Percentiles rank a stretch among this genome's conserved stretches.
Conservation (phyloP, 2,329 filamentous ascomycete genomes). For the Alternaria sp. region DNA sequence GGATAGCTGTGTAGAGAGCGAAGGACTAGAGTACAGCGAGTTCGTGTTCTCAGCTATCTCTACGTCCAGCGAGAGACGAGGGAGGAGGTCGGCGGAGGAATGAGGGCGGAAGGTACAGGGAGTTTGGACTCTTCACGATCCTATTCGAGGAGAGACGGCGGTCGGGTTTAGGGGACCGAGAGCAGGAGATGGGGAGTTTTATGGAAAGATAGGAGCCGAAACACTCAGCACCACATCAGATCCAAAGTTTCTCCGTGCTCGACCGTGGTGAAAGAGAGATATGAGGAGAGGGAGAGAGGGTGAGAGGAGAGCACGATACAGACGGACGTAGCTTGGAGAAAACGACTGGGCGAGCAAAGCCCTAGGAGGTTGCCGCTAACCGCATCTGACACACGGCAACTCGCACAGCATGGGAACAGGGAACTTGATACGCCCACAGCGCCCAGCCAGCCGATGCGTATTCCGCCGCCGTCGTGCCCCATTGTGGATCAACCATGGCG, state of each 20-base stretch:
- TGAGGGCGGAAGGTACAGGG: constrained; percentile 36
- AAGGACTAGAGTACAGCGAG: constrained; percentile 42
- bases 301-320: constrained; percentile 38
- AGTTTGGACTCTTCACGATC: constrained; percentile 41
- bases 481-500: constrained; percentile 36
- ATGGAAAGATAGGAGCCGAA: constrained; percentile 43
- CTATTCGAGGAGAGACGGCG: constrained; percentile 45
- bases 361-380: constrained; percentile 35
- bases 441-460: constrained; percentile 20
- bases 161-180: constrained; percentile 43
- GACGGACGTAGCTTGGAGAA: constrained; percentile 45
- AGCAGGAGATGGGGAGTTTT: constrained; percentile 46
- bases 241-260: constrained; percentile 47
- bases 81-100: constrained; percentile 24
- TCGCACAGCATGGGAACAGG: constrained; percentile 42
- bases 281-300: constrained; percentile 36
- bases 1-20: constrained; percentile 49
- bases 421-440: constrained; percentile 19
- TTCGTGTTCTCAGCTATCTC: constrained; percentile 33
- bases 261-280: constrained; percentile 42
- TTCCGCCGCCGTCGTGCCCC: constrained; percentile 18
- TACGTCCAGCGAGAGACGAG: constrained; percentile 39
- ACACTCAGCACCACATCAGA: constrained; percentile 47
- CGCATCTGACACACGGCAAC: constrained; percentile 26
- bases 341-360: constrained; percentile 43